Evolutionary conservation across 1,139 yeast species (phyloP).

Genomic region (Yamadazyma buinensis): DNA sequence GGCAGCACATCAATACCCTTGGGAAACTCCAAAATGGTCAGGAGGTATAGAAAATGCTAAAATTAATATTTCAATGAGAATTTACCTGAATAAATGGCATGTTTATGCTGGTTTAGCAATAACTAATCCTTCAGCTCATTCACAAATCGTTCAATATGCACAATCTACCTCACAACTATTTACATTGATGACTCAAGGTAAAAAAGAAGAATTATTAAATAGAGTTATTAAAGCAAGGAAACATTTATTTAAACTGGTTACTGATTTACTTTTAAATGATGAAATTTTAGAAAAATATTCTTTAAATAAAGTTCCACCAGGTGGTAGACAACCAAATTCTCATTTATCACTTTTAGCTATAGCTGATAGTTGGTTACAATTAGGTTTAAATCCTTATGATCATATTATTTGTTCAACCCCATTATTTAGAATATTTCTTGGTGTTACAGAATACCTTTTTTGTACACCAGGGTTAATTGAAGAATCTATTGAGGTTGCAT

Average conservation of each 20-base stretch:
- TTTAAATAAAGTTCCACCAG: constrained; percentile 70
- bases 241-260: constrained; percentile 65
- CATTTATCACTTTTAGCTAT: constrained; percentile 85
- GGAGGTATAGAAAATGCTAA: constrained; percentile 97
- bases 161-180: constrained; percentile 78
- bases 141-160: constrained; percentile 86
- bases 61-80: constrained; percentile 85
- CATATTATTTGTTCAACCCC: constrained; percentile 98
- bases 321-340: constrained; percentile 73
- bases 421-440: constrained; percentile 80
- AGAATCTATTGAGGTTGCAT: constrained; percentile 70
- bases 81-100: constrained; percentile 93
- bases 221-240: constrained; percentile 66
- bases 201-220: constrained; percentile 50
- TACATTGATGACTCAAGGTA: constrained; percentile 75
- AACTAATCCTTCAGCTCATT: constrained; percentile 91
- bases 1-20: constrained; percentile 77
- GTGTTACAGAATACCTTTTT: constrained; percentile 89
- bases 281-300: constrained; percentile 76
- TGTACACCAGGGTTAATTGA: constrained; percentile 80
- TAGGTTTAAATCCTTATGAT: constrained; percentile 87
- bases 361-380: constrained; percentile 88
- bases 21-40: constrained; percentile 83
- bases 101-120: constrained; percentile 97
- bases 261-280: constrained; percentile 71